phyloP scores from a whole-genome alignment of 371 early-diverging fungal species.

The Apophysomyces elegans region DNA sequence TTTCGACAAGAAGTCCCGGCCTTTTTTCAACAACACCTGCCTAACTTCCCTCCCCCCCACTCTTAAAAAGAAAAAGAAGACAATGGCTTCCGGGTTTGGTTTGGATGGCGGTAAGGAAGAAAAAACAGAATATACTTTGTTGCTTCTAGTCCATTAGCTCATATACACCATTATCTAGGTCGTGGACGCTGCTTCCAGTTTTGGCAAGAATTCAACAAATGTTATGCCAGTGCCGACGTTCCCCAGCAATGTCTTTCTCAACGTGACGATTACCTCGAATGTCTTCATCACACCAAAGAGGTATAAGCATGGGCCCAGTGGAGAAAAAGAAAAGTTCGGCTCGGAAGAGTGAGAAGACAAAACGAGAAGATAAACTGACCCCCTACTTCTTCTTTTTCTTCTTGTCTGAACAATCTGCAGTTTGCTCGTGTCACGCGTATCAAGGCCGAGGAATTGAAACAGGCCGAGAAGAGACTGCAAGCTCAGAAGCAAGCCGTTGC shows the following conservation, averaged over 20 bases:
- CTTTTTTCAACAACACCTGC: too few relatives aligned
- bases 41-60: constrained; percentile 4
- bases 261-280: constrained; percentile 83
- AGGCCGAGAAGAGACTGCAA: constrained; percentile 56
- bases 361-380: too few relatives aligned
- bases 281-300: constrained; percentile 85
- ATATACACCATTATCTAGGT: constrained; percentile 45
- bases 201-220: constrained; percentile 88
- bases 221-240: constrained; percentile 74
- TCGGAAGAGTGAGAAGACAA: too few relatives aligned
- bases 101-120: constrained; percentile 44
- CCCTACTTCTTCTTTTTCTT: too few relatives aligned
- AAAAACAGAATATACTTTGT: background rate
- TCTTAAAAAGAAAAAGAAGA: constrained; percentile 10
- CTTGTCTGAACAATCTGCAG: constrained; percentile 23
- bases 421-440: constrained; percentile 63
- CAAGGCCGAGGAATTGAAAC: constrained; percentile 64
- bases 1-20: too few relatives aligned
- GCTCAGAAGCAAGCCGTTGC: constrained; percentile 52
- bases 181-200: constrained; percentile 82
- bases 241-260: constrained; percentile 74
- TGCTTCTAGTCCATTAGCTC: background rate
- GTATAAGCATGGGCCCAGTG: constrained; percentile 29
- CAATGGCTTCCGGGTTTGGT: constrained; percentile 56
- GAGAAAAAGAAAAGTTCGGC: too few relatives aligned